phyloP scores from a whole-genome alignment of 2,329 filamentous ascomycete genomes.

The Tricladium varicosporioides region DNA sequence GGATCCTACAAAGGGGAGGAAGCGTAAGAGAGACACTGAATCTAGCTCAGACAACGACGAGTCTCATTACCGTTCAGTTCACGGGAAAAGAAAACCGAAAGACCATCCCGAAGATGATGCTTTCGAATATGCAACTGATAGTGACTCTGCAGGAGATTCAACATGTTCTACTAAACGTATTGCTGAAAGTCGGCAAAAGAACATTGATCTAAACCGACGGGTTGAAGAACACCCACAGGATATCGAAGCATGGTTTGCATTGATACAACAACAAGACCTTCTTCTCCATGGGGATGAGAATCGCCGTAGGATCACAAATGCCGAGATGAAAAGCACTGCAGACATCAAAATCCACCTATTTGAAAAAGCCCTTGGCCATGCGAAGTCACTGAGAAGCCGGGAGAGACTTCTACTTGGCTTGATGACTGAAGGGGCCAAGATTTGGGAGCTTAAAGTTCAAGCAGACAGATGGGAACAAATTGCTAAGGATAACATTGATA shows the following conservation, averaged over 20 bases:
- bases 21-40: constrained; percentile 32
- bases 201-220: constrained; percentile 59
- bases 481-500: constrained; percentile 52
- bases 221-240: constrained; percentile 67
- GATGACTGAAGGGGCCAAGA: constrained; percentile 69
- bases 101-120: constrained; percentile 24
- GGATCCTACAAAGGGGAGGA: constrained; percentile 33
- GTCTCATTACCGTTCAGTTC: constrained; percentile 64
- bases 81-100: constrained; percentile 56
- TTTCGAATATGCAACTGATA: constrained; percentile 47
- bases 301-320: constrained; percentile 49
- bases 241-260: constrained; percentile 69
- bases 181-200: constrained; percentile 50
- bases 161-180: constrained; percentile 22
- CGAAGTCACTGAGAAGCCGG: constrained; percentile 44
- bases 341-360: constrained; percentile 80
- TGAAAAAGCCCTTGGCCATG: constrained; percentile 68
- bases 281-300: constrained; percentile 54
- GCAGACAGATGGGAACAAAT: constrained; percentile 64
- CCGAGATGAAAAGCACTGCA: constrained; percentile 67
- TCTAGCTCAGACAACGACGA: constrained; percentile 46
- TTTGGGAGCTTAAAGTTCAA: constrained; percentile 68
- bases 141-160: constrained; percentile 33
- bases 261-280: constrained; percentile 76
- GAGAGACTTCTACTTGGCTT: constrained; percentile 64